Evolutionary conservation across 192 early-diverging fungal species (phyloP).

Genomic region (Backusella psychrophila): DNA sequence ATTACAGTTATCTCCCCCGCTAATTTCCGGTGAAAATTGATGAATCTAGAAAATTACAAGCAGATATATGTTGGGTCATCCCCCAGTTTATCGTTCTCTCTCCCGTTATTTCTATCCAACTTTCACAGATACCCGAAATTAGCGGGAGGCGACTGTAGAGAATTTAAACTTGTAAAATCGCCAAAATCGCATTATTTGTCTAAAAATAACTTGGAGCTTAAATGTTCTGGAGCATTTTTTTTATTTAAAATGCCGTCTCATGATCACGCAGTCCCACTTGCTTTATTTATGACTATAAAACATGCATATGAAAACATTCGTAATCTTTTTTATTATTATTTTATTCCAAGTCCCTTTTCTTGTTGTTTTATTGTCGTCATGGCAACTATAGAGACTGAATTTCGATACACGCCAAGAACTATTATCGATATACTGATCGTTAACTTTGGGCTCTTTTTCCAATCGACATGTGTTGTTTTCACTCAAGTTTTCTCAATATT

Average conservation of each 20-base stretch:
- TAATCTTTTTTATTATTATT: neutral
- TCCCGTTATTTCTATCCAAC: too few species aligned
- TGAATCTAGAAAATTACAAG: too few species aligned
- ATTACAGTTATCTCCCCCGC: too few species aligned
- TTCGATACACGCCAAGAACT: neutral
- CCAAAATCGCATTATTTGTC: too few species aligned
- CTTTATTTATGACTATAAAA: neutral
- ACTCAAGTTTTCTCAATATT: constrained; percentile 14
- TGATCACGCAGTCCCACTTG: neutral
- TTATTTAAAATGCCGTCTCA: neutral
- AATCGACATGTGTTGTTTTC: constrained; percentile 24
- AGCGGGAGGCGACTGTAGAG: too few species aligned
- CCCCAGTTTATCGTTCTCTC: too few species aligned
- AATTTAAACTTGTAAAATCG: too few species aligned
- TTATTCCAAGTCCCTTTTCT: neutral
- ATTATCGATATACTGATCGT: constrained; percentile 13
- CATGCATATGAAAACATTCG: neutral
- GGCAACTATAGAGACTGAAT: neutral
- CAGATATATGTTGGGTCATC: too few species aligned
- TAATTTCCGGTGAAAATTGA: too few species aligned
- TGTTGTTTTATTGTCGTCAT: neutral
- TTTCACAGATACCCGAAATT: too few species aligned
- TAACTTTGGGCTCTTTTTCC: constrained; percentile 28
- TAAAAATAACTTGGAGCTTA: too few species aligned
- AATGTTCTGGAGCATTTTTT: neutral